Base-by-base conservation (phyloP, 2,329 filamentous ascomycete species). In the Xylariaceae sp. region DNA sequence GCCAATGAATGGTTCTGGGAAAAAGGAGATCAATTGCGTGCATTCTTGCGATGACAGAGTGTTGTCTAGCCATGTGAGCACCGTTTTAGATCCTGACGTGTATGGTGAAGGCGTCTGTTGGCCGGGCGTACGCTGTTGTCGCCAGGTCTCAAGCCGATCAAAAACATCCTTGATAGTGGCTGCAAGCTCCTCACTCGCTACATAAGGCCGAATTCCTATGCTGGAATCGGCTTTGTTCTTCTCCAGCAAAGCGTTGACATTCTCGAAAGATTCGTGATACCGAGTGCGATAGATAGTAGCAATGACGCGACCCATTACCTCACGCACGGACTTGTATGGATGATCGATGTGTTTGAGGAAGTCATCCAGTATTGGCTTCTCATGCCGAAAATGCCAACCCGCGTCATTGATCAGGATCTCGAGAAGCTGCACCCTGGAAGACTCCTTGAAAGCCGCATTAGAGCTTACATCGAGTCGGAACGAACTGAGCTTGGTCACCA, bases 391-490 rank as follows among this genome's bases (percentile, higher is more conserved):
- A 73, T 99, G 94, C 94, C 95, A 99, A 1, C 94, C 94, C 41
- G 87, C 84, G 68, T 96, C 92, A 50, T 87, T 86, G 60, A 99
- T 89, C 63, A 90, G 84, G 66, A 96, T 91, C 66, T 97, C 91
- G 15, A 99, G 80, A 35, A 99, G 78, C 65, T 94, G 88, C 13
- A 99, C 90, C 77, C 97, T 97, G 34, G 93, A 95, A 57, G 93
- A 96, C 73, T 99, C 95, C 73, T 99, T 99, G 82, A 99, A 99
- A 0, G 94, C 94, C 3, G 95, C 94, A 71, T 97, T 97, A 0
- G 93, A 97, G 4, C 85, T 80, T 88, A 97, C 93, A 72, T 99
- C 94, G 8, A 99, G 80, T 35, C 91, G 84, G 82, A 97, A 97
- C 56, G 87, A 85, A 51, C 88, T 84, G 17, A 99, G 80, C 74